Evolutionary conservation across 2,329 filamentous ascomycete species (phyloP).

Genomic region (Dendryphion nanum): DNA sequence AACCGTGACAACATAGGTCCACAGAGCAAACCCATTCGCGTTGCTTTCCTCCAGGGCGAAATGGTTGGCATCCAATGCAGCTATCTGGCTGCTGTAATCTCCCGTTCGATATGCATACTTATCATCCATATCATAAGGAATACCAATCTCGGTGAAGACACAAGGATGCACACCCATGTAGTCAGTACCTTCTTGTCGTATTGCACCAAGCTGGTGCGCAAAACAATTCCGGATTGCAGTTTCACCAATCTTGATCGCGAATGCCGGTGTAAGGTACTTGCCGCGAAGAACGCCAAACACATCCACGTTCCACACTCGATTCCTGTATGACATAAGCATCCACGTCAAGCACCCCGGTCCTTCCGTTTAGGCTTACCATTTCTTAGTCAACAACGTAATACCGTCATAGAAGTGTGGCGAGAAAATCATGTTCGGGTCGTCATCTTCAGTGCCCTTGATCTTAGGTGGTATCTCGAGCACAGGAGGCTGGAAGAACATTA

Average conservation of each 20-base stretch:
- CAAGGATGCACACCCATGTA: conserved; percentile 87
- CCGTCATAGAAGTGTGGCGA: conserved; percentile 97
- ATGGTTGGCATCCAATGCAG: conserved; percentile 94
- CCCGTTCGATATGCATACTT: conserved; percentile 94
- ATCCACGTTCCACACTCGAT: conserved; percentile 94
- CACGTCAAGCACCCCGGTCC: too few relatives aligned
- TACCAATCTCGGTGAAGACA: conserved; percentile 91
- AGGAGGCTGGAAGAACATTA: conserved; percentile 88
- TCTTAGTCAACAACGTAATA: conserved; percentile 94
- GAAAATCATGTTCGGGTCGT: conserved; percentile 88
- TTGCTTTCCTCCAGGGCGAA: conserved; percentile 83
- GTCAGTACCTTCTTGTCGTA: conserved; percentile 83
- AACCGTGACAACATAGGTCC: conserved; percentile 78
- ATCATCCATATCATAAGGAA: conserved; percentile 98
- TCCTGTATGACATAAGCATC: conserved; percentile 50
- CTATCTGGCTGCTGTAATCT: conserved; percentile 88
- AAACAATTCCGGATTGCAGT: conserved; percentile 93
- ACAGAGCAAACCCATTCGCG: conserved; percentile 83
- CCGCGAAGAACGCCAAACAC: conserved; percentile 89
- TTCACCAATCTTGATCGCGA: conserved; percentile 91
- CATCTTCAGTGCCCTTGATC: conserved; percentile 83
- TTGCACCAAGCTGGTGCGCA: conserved; percentile 77
- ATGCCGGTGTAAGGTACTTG: conserved; percentile 81
- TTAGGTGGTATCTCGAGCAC: conserved; percentile 87
- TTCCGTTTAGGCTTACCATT: conserved; percentile 68